Percentiles rank a stretch among this genome's conserved stretches.
phyloP scores from a whole-genome alignment of 352 stramenopile genomes.

The Globisporangium acanthophoron region DNA sequence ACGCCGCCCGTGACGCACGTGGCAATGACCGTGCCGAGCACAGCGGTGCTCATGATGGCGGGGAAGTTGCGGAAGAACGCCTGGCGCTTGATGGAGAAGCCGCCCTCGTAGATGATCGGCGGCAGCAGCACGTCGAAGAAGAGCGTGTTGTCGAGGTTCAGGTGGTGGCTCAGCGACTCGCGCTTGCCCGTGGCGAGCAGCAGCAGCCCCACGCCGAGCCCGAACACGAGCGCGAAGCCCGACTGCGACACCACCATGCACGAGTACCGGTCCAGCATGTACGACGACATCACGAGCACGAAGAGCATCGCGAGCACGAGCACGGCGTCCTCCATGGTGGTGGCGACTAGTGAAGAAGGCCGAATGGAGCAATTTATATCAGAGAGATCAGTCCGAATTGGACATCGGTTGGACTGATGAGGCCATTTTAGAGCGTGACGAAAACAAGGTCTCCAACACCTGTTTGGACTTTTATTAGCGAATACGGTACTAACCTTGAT shows the following conservation, averaged over 20 bases:
- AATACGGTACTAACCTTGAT: neutral
- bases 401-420: neutral
- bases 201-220: slow-evolving; percentile 62
- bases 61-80: slow-evolving; percentile 86
- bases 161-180: slow-evolving; percentile 58
- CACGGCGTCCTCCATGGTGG: slow-evolving; percentile 75
- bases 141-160: slow-evolving; percentile 85
- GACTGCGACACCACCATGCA: slow-evolving; percentile 85
- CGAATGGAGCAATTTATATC: neutral
- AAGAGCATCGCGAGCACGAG: slow-evolving; percentile 83
- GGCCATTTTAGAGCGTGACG: neutral
- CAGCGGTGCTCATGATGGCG: slow-evolving; percentile 80
- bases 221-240: slow-evolving; percentile 80
- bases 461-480: neutral
- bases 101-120: slow-evolving; percentile 85
- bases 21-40: slow-evolving; percentile 73
- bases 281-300: slow-evolving; percentile 85
- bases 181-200: slow-evolving; percentile 64
- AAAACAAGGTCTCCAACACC: neutral
- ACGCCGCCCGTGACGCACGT: slow-evolving; percentile 72
- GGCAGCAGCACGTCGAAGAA: slow-evolving; percentile 86
- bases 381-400: neutral
- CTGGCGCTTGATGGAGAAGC: slow-evolving; percentile 81
- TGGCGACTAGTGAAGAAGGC: neutral
- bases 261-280: slow-evolving; percentile 80